Evolutionary conservation across 1,139 yeast genomes (phyloP).

Genomic region (Diutina scorzettiae): DNA sequence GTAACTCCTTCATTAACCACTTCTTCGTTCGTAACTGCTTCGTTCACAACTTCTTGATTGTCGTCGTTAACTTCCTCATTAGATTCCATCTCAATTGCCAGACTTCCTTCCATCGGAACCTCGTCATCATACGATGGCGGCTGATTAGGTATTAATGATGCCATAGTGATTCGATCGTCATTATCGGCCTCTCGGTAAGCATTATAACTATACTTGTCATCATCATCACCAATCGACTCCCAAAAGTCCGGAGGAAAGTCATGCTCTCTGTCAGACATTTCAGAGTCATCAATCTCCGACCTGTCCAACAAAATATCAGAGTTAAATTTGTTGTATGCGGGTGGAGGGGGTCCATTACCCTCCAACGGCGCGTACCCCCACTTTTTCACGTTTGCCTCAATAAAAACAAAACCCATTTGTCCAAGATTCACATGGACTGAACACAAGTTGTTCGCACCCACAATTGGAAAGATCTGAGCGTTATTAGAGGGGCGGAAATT

Average conservation of each 20-base stretch:
- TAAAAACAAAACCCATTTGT: slow-evolving; percentile 45
- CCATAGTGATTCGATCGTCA: slow-evolving; percentile 31
- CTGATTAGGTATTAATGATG: slow-evolving; percentile 20
- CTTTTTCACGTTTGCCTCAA: slow-evolving; percentile 48
- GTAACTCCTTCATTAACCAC: no score
- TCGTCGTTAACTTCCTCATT: neutral
- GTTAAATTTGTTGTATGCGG: slow-evolving; percentile 44
- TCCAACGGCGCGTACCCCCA: slow-evolving; percentile 58
- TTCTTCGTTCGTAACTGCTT: neutral
- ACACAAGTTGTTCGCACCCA: slow-evolving; percentile 42
- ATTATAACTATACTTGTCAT: slow-evolving; percentile 30
- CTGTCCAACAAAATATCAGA: slow-evolving; percentile 42
- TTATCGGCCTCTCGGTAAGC: slow-evolving; percentile 24
- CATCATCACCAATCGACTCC: slow-evolving; percentile 17
- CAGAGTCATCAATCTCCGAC: slow-evolving; percentile 41
- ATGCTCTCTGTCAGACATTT: slow-evolving; percentile 31
- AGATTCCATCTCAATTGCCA: no score
- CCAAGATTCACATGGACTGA: slow-evolving; percentile 46
- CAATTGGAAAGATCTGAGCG: slow-evolving; percentile 35
- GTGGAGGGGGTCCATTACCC: slow-evolving; percentile 54
- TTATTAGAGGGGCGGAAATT: slow-evolving; percentile 24
- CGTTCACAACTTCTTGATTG: neutral
- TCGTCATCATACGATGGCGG: slow-evolving; percentile 24
- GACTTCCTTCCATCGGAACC: neutral
- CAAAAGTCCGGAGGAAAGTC: slow-evolving; percentile 50